Conservation (phyloP, 257 asterid genomes). For the Cruciata laevipes region DNA sequence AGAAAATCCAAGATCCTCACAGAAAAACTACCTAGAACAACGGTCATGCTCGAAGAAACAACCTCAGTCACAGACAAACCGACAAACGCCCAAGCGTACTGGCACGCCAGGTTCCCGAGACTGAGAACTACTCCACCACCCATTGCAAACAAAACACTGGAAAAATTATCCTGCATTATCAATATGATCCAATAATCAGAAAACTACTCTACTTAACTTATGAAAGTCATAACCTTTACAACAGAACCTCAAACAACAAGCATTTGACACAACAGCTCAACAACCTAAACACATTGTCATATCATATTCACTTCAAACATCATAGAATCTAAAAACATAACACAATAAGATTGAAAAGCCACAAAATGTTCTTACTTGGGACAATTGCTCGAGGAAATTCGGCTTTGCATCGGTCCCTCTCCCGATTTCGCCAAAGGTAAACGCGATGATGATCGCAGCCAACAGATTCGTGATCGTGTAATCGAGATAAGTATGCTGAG, state of each 20-base stretch:
- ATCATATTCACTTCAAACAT: neutral
- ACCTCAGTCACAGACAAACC: constrained; percentile 94
- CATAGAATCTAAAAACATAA: constrained; percentile 1
- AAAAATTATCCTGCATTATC: constrained; percentile 65
- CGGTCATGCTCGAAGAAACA: constrained; percentile 75
- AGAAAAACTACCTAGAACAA: constrained; percentile 65
- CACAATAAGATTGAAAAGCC: neutral
- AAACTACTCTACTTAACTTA: neutral
- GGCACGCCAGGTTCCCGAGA: constrained; percentile 83
- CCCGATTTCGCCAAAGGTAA: constrained; percentile 83
- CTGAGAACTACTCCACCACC: constrained; percentile 84
- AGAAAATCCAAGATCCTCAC: neutral
- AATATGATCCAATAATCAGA: neutral
- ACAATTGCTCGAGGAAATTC: constrained; percentile 60
- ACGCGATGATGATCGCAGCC: constrained; percentile 83
- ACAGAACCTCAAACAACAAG: neutral
- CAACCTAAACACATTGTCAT: neutral
- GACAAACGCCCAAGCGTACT: constrained; percentile 92
- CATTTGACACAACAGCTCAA: neutral
- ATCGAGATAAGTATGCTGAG: constrained; percentile 94
- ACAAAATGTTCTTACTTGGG: constrained; percentile 45
- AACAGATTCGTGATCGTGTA: constrained; percentile 74
- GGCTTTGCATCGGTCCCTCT: constrained; percentile 46
- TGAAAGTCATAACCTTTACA: neutral
- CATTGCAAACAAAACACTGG: constrained; percentile 81